Evolutionary conservation across 2,329 filamentous ascomycete genomes (phyloP).

Genomic region (Epicoccum sorghinum): DNA sequence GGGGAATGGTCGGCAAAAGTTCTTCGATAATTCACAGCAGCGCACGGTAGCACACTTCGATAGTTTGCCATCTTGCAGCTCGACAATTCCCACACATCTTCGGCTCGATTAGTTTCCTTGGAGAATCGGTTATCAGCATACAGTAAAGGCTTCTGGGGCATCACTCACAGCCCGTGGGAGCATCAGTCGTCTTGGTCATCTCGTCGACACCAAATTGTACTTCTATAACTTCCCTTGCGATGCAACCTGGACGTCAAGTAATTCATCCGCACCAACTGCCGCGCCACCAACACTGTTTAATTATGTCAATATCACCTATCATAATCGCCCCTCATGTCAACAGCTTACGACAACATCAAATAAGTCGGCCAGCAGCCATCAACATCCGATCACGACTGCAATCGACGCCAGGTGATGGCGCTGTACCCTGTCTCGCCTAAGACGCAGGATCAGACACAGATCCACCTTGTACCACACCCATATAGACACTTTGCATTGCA

Average conservation of each 20-base stretch:
- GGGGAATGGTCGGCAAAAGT: constrained; percentile 49
- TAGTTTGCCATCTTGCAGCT: constrained; percentile 42
- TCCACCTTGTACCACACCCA: constrained; percentile 16
- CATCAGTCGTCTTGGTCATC: constrained; percentile 47
- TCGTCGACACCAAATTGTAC: constrained; percentile 52
- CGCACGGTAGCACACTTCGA: constrained; percentile 42
- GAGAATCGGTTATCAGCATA: constrained; percentile 47
- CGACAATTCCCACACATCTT: constrained; percentile 44
- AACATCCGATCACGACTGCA: constrained; percentile 29
- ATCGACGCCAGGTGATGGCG: constrained; percentile 28
- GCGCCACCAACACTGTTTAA: constrained; percentile 44
- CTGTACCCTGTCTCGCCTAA: constrained; percentile 20
- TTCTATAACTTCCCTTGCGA: constrained; percentile 49
- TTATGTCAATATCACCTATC: constrained; percentile 43
- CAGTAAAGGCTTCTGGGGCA: constrained; percentile 47
- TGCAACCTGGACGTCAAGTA: constrained; percentile 45
- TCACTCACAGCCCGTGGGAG: constrained; percentile 42
- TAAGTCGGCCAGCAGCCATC: constrained; percentile 33
- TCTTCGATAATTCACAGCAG: constrained; percentile 45
- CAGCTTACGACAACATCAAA: constrained; percentile 33
- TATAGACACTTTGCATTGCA: constrained; percentile 6
- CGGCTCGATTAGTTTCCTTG: constrained; percentile 52
- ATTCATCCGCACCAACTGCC: constrained; percentile 45
- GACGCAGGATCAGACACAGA: constrained; percentile 13
- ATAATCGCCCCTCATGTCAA: constrained; percentile 37